Conservation (phyloP, 2,329 filamentous ascomycete genomes). For the Leptographium lundbergii region DNA sequence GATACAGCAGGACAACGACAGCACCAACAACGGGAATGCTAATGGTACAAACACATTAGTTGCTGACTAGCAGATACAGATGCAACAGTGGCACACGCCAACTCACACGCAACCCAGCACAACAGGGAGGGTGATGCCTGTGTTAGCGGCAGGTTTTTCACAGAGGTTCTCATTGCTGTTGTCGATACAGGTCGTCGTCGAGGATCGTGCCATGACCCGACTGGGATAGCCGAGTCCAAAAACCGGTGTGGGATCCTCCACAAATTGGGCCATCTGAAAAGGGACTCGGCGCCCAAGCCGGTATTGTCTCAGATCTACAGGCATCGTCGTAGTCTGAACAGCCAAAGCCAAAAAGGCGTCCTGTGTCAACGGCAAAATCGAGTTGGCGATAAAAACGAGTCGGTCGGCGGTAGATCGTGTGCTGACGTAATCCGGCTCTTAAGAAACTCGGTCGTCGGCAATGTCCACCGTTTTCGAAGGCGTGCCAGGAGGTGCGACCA, state of each 20-base stretch:
- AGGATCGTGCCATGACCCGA: slow-evolving; percentile 12
- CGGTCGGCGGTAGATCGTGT: background rate
- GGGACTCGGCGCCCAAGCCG: slow-evolving; percentile 17
- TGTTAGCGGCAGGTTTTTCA: slow-evolving; percentile 44
- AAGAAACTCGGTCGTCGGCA: background rate
- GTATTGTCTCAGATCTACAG: slow-evolving; percentile 11
- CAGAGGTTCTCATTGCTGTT: slow-evolving; percentile 30
- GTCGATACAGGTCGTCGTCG: slow-evolving; percentile 6
- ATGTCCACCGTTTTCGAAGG: background rate
- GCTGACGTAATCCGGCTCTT: background rate
- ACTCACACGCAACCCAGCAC: slow-evolving; percentile 60
- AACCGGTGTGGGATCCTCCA: slow-evolving; percentile 12
- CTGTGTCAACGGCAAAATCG: background rate
- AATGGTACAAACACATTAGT: slow-evolving; percentile 6
- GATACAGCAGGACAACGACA: slow-evolving; percentile 53
- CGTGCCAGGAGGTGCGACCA: background rate
- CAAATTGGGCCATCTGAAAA: background rate
- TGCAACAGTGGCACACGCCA: background rate
- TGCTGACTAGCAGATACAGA: background rate
- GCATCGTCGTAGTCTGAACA: slow-evolving; percentile 8
- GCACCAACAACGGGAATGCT: slow-evolving; percentile 68
- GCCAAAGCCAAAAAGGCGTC: background rate
- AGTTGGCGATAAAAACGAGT: background rate
- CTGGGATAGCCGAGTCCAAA: slow-evolving; percentile 9
- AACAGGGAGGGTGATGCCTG: slow-evolving; percentile 50